Percentiles rank a stretch among this genome's conserved stretches.
Evolutionary conservation across 2,329 filamentous ascomycete species (phyloP).

Genomic region (Emericellopsis atlantica): DNA sequence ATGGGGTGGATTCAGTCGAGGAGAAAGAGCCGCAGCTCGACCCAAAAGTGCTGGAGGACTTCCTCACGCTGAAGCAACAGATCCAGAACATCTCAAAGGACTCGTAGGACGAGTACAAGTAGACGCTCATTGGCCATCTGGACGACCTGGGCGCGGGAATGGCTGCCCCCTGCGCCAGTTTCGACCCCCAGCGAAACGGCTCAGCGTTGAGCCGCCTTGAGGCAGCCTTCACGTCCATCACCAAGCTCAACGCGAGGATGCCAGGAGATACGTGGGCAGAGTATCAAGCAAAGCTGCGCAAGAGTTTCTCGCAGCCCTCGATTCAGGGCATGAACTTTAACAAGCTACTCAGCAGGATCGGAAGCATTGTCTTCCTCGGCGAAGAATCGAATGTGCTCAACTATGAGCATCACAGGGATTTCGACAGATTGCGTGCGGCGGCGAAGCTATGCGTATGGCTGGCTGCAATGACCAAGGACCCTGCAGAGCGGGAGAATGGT

Average conservation of each 20-base stretch:
- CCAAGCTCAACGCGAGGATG: slow-evolving; percentile 5
- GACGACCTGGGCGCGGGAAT: too few species aligned
- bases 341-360: slow-evolving; percentile 10
- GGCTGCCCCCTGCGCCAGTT: too few species aligned
- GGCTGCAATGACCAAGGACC: slow-evolving; percentile 6
- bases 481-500: slow-evolving; percentile 7
- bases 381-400: slow-evolving; percentile 14
- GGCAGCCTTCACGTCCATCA: background rate
- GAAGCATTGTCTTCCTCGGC: slow-evolving; percentile 11
- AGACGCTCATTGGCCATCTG: too few species aligned
- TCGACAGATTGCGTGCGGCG: slow-evolving; percentile 11
- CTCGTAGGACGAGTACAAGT: too few species aligned
- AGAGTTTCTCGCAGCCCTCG: slow-evolving; percentile 5
- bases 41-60: too few species aligned
- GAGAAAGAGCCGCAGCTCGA: too few species aligned
- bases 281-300: slow-evolving; percentile 11
- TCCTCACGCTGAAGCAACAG: too few species aligned
- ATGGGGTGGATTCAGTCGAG: too few species aligned
- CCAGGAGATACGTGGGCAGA: slow-evolving; percentile 7
- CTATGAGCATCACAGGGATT: slow-evolving; percentile 6
- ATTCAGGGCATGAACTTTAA: slow-evolving; percentile 6
- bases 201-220: too few species aligned
- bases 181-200: too few species aligned
- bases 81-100: too few species aligned
- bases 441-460: slow-evolving; percentile 13